These are phyloP conservation scores for Cadophora gregata DNA, from an alignment of 2,329 filamentous ascomycete species.

Conservation along the genomic window DNA sequence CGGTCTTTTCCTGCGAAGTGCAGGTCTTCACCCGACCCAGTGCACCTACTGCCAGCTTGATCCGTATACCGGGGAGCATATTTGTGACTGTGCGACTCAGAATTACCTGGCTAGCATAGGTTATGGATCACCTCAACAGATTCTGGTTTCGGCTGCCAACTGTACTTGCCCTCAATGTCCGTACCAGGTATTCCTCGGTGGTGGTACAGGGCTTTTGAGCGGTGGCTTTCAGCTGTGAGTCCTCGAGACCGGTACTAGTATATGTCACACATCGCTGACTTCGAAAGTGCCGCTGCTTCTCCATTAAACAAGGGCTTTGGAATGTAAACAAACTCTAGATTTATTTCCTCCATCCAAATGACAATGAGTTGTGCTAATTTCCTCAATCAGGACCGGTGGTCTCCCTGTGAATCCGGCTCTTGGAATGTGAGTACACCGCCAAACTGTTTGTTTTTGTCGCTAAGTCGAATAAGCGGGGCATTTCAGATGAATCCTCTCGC, in stretches of 20 bases:
- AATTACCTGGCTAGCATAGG: not conserved
- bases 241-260: not conserved
- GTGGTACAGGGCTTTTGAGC: not conserved
- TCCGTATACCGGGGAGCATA: not conserved
- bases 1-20: not conserved
- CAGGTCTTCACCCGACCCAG: not conserved
- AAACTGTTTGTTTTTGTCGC: not conserved
- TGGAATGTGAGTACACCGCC: not conserved
- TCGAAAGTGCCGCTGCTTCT: not conserved
- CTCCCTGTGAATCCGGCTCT: not conserved
- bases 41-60: conserved; percentile 1
- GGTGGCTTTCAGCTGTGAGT: not conserved
- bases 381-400: not conserved
- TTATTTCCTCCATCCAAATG: not conserved
- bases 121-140: not conserved
- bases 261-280: not conserved
- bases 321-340: not conserved
- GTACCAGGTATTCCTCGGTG: not conserved
- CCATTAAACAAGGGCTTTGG: not conserved
- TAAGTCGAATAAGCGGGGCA: not conserved
- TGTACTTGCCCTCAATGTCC: not conserved
- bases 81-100: not conserved
- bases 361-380: not conserved
- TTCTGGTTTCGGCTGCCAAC: not conserved
- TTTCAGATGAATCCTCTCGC: not conserved